Evolutionary conservation across 257 asterid genomes (phyloP).

Genomic region (Dorcoceras hygrometricum): DNA sequence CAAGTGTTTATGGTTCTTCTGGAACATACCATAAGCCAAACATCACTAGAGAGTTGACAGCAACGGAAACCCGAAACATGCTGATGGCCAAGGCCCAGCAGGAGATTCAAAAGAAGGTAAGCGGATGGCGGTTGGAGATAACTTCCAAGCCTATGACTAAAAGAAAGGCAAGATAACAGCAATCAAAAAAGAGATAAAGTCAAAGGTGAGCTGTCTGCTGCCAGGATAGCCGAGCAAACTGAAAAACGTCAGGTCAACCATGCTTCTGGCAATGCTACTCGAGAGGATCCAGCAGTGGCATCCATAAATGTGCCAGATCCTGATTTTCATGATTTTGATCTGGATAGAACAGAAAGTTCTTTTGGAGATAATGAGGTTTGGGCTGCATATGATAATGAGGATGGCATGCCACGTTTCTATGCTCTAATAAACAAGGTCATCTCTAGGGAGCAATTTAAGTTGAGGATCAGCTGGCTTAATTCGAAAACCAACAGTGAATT

Average conservation of each 20-base stretch:
- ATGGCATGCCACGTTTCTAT: constrained; percentile 87
- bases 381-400: constrained; percentile 76
- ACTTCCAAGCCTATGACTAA: constrained; percentile 21
- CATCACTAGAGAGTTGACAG: constrained; percentile 15
- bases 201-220: constrained; percentile 30
- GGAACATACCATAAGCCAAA: constrained; percentile 18
- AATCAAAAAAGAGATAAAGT: constrained; percentile 31
- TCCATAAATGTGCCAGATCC: constrained; percentile 79
- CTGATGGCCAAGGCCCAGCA: constrained; percentile 8
- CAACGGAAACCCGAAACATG: constrained; percentile 11
- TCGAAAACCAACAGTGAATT: constrained; percentile 64
- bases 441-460: constrained; percentile 62
- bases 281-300: constrained; percentile 26
- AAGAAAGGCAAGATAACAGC: constrained; percentile 31
- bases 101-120: constrained; percentile 2
- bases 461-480: constrained; percentile 74
- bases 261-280: constrained; percentile 30
- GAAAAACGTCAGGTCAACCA: constrained; percentile 22
- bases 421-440: constrained; percentile 64
- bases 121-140: background rate
- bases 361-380: constrained; percentile 75
- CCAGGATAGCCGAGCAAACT: constrained; percentile 25
- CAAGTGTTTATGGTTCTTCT: constrained; percentile 27
- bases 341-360: constrained; percentile 54
- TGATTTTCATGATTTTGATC: constrained; percentile 74